Evolutionary conservation across 148 eudicot species (phyloP).

Genomic region (Tetragonia tetragonoides): DNA sequence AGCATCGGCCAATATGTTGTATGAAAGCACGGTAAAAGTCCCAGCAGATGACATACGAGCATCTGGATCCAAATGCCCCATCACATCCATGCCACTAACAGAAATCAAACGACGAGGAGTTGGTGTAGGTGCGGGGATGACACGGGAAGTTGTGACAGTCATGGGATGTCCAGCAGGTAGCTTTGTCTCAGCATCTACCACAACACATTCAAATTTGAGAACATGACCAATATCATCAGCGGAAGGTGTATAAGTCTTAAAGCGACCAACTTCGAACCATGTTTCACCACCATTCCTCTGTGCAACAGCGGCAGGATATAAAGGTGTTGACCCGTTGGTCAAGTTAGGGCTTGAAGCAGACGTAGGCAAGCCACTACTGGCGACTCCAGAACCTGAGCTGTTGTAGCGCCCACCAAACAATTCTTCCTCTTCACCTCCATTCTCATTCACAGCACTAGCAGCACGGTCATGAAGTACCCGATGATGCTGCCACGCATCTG

Average conservation of each 20-base stretch:
- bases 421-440: conserved; percentile 92
- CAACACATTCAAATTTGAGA: conserved; percentile 91
- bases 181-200: conserved; percentile 83
- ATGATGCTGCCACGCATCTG: conserved; percentile 99
- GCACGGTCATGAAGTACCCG: conserved; percentile 98
- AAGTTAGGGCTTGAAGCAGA: conserved; percentile 65
- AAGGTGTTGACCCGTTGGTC: conserved; percentile 58
- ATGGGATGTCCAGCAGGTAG: conserved; percentile 56
- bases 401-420: conserved; percentile 65
- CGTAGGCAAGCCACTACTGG: conserved; percentile 44
- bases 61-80: conserved; percentile 74
- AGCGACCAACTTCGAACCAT: conserved; percentile 90
- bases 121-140: conserved; percentile 97
- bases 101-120: conserved; percentile 82
- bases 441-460: conserved; percentile 83
- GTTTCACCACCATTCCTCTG: conserved; percentile 89
- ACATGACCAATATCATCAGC: conserved; percentile 95
- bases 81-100: conserved; percentile 66
- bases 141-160: conserved; percentile 69
- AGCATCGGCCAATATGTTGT: conserved; percentile 83
- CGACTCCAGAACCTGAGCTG: conserved; percentile 64
- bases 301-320: conserved; percentile 67
- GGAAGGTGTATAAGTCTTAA: conserved; percentile 87
- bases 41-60: conserved; percentile 59
- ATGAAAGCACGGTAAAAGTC: conserved; percentile 89